phyloP scores from a whole-genome alignment of 179 eudicot species.

The Silene coronaria region DNA sequence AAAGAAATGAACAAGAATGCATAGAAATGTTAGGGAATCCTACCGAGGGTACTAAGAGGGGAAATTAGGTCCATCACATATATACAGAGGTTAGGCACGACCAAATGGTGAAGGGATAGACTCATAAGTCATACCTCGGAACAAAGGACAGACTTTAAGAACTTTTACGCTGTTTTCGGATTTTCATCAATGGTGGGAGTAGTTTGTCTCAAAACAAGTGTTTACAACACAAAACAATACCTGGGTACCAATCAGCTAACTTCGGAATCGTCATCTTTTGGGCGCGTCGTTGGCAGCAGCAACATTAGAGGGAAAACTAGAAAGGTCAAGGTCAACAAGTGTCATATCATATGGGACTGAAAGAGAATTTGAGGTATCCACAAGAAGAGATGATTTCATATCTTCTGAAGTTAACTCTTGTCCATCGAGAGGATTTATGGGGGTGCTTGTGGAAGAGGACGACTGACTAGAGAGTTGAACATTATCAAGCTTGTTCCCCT shows the following conservation, averaged over 20 bases:
- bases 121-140: conserved; percentile 1
- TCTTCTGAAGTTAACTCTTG: conserved; percentile 40
- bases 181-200: conserved; percentile 13
- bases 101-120: background rate
- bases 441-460: conserved; percentile 48
- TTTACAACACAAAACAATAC: conserved; percentile 19
- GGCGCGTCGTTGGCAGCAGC: conserved; percentile 47
- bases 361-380: conserved; percentile 52
- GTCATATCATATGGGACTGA: conserved; percentile 62
- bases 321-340: conserved; percentile 74
- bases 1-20: background rate
- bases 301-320: conserved; percentile 46
- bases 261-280: conserved; percentile 39
- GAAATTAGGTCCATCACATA: background rate
- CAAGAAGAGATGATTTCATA: conserved; percentile 56
- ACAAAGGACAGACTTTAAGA: conserved; percentile 20
- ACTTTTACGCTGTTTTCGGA: conserved; percentile 22
- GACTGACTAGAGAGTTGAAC: conserved; percentile 58
- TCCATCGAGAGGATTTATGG: conserved; percentile 29
- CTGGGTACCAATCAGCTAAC: conserved; percentile 17
- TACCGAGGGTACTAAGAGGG: background rate
- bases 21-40: background rate
- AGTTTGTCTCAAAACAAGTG: conserved; percentile 12
- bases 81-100: conserved; percentile 2
- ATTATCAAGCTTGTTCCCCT: conserved; percentile 68